phyloP scores from a whole-genome alignment of 2,329 filamentous ascomycete genomes.

The Colletotrichum plurivorum region DNA sequence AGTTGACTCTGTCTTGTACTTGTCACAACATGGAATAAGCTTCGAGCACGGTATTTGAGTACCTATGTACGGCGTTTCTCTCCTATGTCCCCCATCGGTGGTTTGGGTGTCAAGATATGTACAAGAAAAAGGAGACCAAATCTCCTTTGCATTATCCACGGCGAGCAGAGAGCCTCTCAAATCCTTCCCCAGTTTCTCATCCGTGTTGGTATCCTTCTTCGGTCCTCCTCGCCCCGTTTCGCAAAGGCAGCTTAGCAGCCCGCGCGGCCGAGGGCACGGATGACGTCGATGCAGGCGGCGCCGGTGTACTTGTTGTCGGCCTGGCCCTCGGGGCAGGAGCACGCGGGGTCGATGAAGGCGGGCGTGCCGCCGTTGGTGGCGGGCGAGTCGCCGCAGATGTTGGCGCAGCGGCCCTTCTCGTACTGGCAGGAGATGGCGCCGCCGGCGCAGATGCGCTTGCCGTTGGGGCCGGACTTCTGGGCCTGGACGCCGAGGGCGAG shows the following conservation, averaged over 20 bases:
- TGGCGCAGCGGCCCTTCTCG: slow-evolving; percentile 29
- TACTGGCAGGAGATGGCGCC: slow-evolving; percentile 32
- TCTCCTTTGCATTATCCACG: no score
- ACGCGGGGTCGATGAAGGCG: slow-evolving; percentile 26
- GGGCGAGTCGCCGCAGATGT: slow-evolving; percentile 21
- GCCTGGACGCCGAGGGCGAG: slow-evolving; percentile 16
- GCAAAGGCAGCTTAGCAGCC: slow-evolving; percentile 1
- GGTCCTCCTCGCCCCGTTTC: no score
- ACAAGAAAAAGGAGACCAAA: no score
- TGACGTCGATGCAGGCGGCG: slow-evolving; percentile 25
- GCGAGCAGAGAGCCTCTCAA: no score
- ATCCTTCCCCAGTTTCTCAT: no score
- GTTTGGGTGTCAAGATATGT: no score
- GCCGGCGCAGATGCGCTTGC: slow-evolving; percentile 24
- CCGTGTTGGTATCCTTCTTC: no score
- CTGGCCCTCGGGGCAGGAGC: slow-evolving; percentile 29
- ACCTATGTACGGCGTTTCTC: no score
- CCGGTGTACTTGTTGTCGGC: slow-evolving; percentile 27
- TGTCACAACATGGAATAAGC: no score
- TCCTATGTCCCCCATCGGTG: no score
- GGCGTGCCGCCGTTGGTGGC: neutral
- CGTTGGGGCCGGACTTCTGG: slow-evolving; percentile 23
- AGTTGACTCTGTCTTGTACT: no score
- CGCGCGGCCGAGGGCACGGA: neutral
- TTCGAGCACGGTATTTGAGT: no score